Conservation (phyloP, 2,329 filamentous ascomycete genomes). For the Exutisphaerella laricina region DNA sequence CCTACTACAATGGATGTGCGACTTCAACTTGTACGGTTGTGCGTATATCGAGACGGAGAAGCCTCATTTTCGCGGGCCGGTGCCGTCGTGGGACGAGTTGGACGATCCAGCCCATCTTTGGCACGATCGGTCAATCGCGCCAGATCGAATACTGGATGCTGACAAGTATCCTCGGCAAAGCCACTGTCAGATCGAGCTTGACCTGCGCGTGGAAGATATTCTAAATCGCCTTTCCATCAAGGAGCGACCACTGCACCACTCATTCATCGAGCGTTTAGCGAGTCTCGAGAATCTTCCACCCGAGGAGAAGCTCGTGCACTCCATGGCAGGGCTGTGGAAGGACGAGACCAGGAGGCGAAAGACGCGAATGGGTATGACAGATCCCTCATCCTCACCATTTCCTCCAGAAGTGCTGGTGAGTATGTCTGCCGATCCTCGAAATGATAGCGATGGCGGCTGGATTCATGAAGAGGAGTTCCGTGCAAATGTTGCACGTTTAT, state of each 20-base stretch:
- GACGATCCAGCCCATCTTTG: constrained; percentile 62
- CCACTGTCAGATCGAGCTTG: constrained; percentile 83
- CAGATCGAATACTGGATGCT: constrained; percentile 56
- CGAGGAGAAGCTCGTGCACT: constrained; percentile 80
- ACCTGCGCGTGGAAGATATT: constrained; percentile 84
- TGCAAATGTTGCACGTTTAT: constrained; percentile 57
- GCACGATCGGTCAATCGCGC: constrained; percentile 68
- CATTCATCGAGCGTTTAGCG: constrained; percentile 68
- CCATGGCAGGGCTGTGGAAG: constrained; percentile 89
- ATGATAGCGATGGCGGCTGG: constrained; percentile 73
- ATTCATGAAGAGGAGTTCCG: constrained; percentile 84
- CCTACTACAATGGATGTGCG: constrained; percentile 93
- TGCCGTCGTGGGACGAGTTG: constrained; percentile 65
- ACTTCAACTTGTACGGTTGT: constrained; percentile 96
- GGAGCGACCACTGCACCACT: constrained; percentile 75
- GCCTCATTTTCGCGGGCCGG: constrained; percentile 66
- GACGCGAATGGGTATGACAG: constrained; percentile 58
- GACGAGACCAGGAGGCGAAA: constrained; percentile 80
- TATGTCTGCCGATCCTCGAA: constrained; percentile 77
- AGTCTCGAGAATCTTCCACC: constrained; percentile 48
- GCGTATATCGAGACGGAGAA: constrained; percentile 69
- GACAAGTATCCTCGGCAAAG: constrained; percentile 67
- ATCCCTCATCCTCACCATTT: constrained; percentile 68
- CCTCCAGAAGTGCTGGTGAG: constrained; percentile 74
- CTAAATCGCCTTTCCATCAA: constrained; percentile 71